phyloP scores from a whole-genome alignment of 2,329 filamentous ascomycete genomes.

The Colletotrichum graminicola region DNA sequence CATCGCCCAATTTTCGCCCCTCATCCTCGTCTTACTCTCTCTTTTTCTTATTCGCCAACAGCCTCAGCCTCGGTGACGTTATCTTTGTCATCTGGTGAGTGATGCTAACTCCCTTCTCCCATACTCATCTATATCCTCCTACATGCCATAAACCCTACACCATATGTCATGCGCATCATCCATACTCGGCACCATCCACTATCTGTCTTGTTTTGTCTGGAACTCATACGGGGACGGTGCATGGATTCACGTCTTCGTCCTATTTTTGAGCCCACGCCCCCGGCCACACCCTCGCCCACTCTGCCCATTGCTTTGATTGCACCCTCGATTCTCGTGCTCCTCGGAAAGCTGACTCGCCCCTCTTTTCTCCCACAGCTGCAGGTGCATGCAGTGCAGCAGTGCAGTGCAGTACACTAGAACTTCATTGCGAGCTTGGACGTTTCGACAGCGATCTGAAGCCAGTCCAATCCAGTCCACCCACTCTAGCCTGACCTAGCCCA shows the following conservation, averaged over 20 bases:
- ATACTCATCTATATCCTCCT: neutral
- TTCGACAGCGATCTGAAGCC: constrained; percentile 37
- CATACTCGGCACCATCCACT: constrained; percentile 24
- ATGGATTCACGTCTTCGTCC: constrained; percentile 31
- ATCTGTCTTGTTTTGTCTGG: constrained; percentile 23
- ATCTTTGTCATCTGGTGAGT: constrained; percentile 23
- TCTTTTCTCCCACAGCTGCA: constrained; percentile 37
- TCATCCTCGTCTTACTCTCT: neutral
- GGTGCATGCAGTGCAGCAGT: constrained; percentile 26
- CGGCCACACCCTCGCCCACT: neutral
- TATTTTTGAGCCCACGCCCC: constrained; percentile 26
- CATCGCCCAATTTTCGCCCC: constrained; percentile 31
- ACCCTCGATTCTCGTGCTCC: neutral
- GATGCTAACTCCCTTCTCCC: neutral
- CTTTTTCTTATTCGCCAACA: neutral
- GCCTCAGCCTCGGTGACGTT: constrained; percentile 38
- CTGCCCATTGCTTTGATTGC: no score
- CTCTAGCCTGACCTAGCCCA: constrained; percentile 23
- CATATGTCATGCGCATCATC: constrained; percentile 17
- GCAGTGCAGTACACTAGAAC: neutral
- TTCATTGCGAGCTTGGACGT: constrained; percentile 33
- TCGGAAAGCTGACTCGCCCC: constrained; percentile 38
- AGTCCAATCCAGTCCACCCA: neutral
- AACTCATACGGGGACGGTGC: constrained; percentile 24
- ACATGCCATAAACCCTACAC: neutral